Evolutionary conservation across 1,284 basidiomycete genomes (phyloP).

Genomic region (Ganoderma sinense): DNA sequence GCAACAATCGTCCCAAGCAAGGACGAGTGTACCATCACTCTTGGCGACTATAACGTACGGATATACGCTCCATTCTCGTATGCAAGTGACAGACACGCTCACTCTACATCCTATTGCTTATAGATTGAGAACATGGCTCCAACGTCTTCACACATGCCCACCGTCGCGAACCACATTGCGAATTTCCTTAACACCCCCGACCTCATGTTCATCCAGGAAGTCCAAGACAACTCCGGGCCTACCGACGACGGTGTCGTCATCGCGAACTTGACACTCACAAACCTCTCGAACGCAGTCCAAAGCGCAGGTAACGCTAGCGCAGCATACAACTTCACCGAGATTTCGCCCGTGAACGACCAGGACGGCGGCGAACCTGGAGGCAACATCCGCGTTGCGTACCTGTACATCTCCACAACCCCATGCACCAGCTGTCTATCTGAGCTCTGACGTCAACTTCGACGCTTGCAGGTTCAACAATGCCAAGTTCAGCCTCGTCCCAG

Average conservation of each 20-base stretch:
- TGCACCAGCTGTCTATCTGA: background rate
- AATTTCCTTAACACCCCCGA: slow-evolving; percentile 59
- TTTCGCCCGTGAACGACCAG: slow-evolving; percentile 57
- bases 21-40: slow-evolving; percentile 45
- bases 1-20: slow-evolving; percentile 52
- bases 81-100: background rate
- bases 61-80: background rate
- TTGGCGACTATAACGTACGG: slow-evolving; percentile 67
- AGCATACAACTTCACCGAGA: slow-evolving; percentile 55
- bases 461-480: slow-evolving; percentile 53
- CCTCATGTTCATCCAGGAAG: slow-evolving; percentile 69
- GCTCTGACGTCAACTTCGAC: background rate
- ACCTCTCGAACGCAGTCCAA: slow-evolving; percentile 57
- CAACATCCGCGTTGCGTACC: slow-evolving; percentile 66
- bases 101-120: background rate
- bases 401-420: slow-evolving; percentile 43
- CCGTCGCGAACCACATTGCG: slow-evolving; percentile 61
- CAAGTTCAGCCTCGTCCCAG: slow-evolving; percentile 57
- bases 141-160: slow-evolving; percentile 51
- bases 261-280: slow-evolving; percentile 61
- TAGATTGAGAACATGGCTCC: slow-evolving; percentile 67
- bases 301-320: slow-evolving; percentile 44
- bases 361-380: slow-evolving; percentile 70
- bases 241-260: slow-evolving; percentile 60
- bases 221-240: slow-evolving; percentile 67